Conservation (phyloP, 176 grass and related monocot species). For the Saccharum officinarum region DNA sequence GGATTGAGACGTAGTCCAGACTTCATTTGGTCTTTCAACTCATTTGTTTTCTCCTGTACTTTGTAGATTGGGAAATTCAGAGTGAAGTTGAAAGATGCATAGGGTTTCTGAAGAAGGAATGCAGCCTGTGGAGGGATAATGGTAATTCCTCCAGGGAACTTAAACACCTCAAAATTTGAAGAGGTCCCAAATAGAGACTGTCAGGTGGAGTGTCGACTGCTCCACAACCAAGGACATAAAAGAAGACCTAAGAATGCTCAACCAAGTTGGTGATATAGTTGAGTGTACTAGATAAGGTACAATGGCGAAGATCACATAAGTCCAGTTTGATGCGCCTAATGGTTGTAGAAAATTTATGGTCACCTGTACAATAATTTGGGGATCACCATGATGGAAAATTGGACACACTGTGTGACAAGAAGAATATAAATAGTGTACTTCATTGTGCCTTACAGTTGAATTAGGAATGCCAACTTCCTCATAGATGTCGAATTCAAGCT, state of each 20-base stretch:
- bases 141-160: conserved; percentile 88
- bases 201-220: conserved; percentile 76
- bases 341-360: conserved; percentile 63
- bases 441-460: conserved; percentile 60
- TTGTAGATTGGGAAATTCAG: conserved; percentile 79
- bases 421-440: neutral
- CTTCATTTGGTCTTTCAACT: conserved; percentile 91
- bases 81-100: conserved; percentile 84
- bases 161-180: conserved; percentile 70
- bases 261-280: conserved; percentile 58
- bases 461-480: conserved; percentile 82
- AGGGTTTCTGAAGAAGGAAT: conserved; percentile 75
- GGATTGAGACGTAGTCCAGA: conserved; percentile 67
- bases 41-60: conserved; percentile 59
- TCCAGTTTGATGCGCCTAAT: conserved; percentile 54
- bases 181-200: conserved; percentile 68
- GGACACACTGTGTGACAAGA: conserved; percentile 12
- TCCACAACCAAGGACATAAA: conserved; percentile 72
- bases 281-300: conserved; percentile 74
- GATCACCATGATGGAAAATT: neutral
- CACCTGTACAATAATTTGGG: conserved; percentile 48
- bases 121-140: conserved; percentile 85
- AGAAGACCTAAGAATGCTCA: conserved; percentile 81
- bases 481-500: conserved; percentile 89
- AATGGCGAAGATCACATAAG: conserved; percentile 77